Evolutionary conservation across 2,329 filamentous ascomycete species (phyloP), one percentile per base, ranked within the genome.

Genomic region (Colletotrichum orbiculare): DNA sequence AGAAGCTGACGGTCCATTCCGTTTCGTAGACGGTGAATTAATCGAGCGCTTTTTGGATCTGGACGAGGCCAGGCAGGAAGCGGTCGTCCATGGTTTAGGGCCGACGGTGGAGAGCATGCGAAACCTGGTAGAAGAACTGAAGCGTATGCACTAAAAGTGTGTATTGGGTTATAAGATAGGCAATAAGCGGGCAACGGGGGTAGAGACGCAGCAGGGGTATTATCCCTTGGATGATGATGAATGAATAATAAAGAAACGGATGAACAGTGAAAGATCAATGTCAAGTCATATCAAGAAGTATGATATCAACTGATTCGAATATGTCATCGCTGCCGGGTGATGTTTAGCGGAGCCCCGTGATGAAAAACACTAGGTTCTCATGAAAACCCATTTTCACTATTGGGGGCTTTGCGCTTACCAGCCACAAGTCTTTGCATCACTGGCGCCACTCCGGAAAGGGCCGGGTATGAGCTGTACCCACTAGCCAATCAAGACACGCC

Each of bases 1-100:
- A 15, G 87, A 91, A 64, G 86, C 87, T 0, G 89, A 91, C 0
- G 92, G 91, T 43, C 95, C 96, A 0, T 92, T 88, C 73, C 85
- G 95, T 2, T 98, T 98, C 72, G 87, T 99, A 11, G 96, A 99
- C 73, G 96, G 95, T 0, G 95, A 97, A 75, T 82, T 98, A 71
- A 83, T 99, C 11, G 95, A 98, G 78, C 79, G 87, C 55, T 97
- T 97, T 73, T 77, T 98, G 69, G 89, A 94, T 68, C 81, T 92
- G 68, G 82, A 86, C 49, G 87, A 90, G 60, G 80, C 81, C 42
- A 78, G 78, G 45, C 88, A 89, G 77, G 80, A 79, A 69, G 75
- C 78, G 59, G 80, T 86, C 54, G 88, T 81, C 62, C 75, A 82
- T 75, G 88, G 81, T 53, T 83, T 84, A 69, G 90, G 81, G 59